These are phyloP conservation scores for Heterobasidion occidentale DNA, from an alignment of 1,284 basidiomycete genomes.

Conservation along the genomic window DNA sequence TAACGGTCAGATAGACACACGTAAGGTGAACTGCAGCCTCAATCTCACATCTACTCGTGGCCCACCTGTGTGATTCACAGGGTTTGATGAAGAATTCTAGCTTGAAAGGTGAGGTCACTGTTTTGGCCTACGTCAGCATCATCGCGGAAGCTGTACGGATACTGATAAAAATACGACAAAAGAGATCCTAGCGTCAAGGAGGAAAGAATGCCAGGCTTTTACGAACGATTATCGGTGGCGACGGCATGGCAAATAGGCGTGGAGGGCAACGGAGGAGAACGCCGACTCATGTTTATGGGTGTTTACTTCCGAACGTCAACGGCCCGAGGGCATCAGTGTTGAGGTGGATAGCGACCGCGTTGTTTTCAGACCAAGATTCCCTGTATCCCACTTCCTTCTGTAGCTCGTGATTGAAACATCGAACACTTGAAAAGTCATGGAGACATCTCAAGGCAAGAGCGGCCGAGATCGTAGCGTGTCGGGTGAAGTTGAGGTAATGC, in stretches of 20 bases:
- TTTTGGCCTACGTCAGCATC: not conserved
- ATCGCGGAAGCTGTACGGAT: not conserved
- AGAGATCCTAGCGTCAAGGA: not conserved
- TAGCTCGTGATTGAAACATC: no score
- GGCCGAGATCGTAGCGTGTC: constrained; percentile 51
- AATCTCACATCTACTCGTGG: no score
- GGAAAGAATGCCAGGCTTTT: no score
- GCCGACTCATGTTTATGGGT: not conserved
- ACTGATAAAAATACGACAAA: not conserved
- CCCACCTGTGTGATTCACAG: no score
- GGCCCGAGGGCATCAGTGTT: not conserved
- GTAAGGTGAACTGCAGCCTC: no score
- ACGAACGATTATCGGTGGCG: no score
- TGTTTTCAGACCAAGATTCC: not conserved
- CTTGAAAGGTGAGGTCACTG: no score
- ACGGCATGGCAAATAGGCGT: not conserved
- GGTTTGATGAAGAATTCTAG: no score
- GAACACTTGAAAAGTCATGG: not conserved
- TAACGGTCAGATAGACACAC: no score
- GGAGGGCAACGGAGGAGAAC: not conserved
- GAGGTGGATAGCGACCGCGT: not conserved
- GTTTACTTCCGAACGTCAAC: not conserved
- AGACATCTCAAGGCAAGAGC: not conserved
- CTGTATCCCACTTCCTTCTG: no score
- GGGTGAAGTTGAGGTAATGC: constrained; percentile 42